A percentile compares a stretch with the other conserved stretches of the same genome.
Conservation (phyloP, 306 rosid species). For the Carpinus viminea region DNA sequence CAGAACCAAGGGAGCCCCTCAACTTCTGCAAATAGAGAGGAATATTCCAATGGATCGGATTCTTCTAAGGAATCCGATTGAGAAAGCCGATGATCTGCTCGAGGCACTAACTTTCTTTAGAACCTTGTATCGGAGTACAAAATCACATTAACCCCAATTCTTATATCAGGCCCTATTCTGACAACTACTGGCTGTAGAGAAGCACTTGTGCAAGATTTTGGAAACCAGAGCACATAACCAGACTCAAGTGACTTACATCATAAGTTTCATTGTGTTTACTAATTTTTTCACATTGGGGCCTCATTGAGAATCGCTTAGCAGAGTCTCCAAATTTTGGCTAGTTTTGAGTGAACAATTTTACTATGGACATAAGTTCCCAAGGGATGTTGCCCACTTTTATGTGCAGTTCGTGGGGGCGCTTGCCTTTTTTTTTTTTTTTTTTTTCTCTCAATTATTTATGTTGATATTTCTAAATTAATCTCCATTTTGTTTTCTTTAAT, state of each 20-base stretch:
- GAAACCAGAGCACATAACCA: slow-evolving; percentile 42
- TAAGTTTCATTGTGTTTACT: slow-evolving; percentile 20
- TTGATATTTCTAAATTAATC: slow-evolving; percentile 19
- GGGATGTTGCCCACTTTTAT: slow-evolving; percentile 23
- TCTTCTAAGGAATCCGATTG: slow-evolving; percentile 38
- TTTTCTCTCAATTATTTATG: slow-evolving; percentile 20
- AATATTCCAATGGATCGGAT: slow-evolving; percentile 46
- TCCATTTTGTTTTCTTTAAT: slow-evolving; percentile 6
- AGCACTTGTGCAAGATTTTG: slow-evolving; percentile 48
- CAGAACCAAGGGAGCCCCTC: slow-evolving; percentile 53
- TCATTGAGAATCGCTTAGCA: slow-evolving; percentile 41
- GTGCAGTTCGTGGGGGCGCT: slow-evolving; percentile 32
- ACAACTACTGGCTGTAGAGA: slow-evolving; percentile 51
- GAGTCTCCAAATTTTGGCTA: slow-evolving; percentile 65
- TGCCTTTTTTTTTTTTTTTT: slow-evolving; percentile 31
- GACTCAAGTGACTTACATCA: slow-evolving; percentile 41
- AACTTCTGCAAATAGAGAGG: slow-evolving; percentile 54
- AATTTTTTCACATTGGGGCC: slow-evolving; percentile 43
- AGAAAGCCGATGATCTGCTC: slow-evolving; percentile 44
- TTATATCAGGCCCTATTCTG: slow-evolving; percentile 49
- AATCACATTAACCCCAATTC: slow-evolving; percentile 41
- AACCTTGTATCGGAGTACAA: slow-evolving; percentile 27
- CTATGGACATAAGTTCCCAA: slow-evolving; percentile 42
- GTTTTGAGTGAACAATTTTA: slow-evolving; percentile 37
- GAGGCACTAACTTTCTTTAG: slow-evolving; percentile 48